Conservation (phyloP, 2,329 filamentous ascomycete species). For the Fonsecaea multimorphosa region DNA sequence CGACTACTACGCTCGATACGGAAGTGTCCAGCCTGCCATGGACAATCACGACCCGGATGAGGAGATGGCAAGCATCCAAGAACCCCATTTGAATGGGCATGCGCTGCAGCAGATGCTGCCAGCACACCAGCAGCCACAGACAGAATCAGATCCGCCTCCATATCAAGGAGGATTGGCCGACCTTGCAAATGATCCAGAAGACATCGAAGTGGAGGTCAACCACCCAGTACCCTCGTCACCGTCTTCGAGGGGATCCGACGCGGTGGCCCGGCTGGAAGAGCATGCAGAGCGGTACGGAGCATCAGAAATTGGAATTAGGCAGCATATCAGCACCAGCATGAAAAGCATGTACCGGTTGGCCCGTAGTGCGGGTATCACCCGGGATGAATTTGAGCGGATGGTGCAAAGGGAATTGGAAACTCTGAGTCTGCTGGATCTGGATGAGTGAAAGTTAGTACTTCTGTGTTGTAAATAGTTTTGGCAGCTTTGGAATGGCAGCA, state of each 20-base stretch:
- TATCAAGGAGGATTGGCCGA: slow-evolving; percentile 26
- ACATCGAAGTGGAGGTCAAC: slow-evolving; percentile 44
- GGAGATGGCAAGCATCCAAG: slow-evolving; percentile 53
- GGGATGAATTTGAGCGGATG: slow-evolving; percentile 64
- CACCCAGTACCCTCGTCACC: slow-evolving; percentile 54
- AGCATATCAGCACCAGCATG: slow-evolving; percentile 68
- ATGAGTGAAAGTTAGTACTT: slow-evolving; percentile 21
- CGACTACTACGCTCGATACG: slow-evolving; percentile 67
- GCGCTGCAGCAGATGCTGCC: slow-evolving; percentile 51
- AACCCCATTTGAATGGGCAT: slow-evolving; percentile 63
- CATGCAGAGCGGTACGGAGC: slow-evolving; percentile 58
- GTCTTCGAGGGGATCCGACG: slow-evolving; percentile 52
- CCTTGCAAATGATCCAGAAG: slow-evolving; percentile 33
- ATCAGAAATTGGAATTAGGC: slow-evolving; percentile 66
- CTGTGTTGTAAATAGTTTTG: neutral
- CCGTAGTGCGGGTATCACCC: slow-evolving; percentile 62
- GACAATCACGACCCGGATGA: slow-evolving; percentile 68
- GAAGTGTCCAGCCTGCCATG: slow-evolving; percentile 68
- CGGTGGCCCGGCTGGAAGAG: slow-evolving; percentile 62
- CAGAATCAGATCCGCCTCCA: slow-evolving; percentile 36
- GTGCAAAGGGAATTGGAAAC: slow-evolving; percentile 66
- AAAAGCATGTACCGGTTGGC: slow-evolving; percentile 69
- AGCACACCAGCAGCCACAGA: slow-evolving; percentile 45
- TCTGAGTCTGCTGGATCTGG: slow-evolving; percentile 60
- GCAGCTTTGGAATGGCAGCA: neutral